Percentiles rank a stretch among this genome's conserved stretches.
Conservation (phyloP, 805 yeast species). For the Candida maesae region DNA sequence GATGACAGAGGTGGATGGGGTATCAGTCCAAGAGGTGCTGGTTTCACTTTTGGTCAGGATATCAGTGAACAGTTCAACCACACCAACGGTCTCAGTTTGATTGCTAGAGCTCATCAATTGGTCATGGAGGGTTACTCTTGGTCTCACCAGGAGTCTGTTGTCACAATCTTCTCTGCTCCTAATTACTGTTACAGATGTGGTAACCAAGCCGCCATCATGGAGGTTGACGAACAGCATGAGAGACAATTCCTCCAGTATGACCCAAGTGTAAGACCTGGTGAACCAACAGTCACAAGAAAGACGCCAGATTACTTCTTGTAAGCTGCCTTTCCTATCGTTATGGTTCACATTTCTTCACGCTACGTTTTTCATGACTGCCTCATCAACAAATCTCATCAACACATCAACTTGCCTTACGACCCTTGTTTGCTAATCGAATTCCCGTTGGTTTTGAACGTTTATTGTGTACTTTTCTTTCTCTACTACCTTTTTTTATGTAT, state of each 20-base stretch:
- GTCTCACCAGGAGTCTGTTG: conserved; percentile 93
- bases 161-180: conserved; percentile 92
- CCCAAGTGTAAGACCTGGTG: conserved; percentile 96
- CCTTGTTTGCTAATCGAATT: conserved; percentile 1
- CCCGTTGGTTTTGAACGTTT: conserved; percentile 1
- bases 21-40: conserved; percentile 96
- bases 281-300: conserved; percentile 94
- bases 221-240: conserved; percentile 90
- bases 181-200: conserved; percentile 98
- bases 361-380: neutral
- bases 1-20: conserved; percentile 99
- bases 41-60: conserved; percentile 96
- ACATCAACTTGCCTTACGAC: neutral
- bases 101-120: conserved; percentile 94
- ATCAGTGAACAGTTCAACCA: conserved; percentile 92
- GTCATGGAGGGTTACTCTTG: conserved; percentile 98
- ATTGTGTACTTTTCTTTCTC: conserved; percentile 1
- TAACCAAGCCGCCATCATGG: conserved; percentile 97
- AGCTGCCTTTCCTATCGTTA: conserved; percentile 19
- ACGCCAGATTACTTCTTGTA: conserved; percentile 95
- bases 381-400: neutral
- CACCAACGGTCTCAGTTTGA: conserved; percentile 75
- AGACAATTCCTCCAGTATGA: conserved; percentile 93
- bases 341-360: conserved; percentile 9
- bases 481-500: conserved; percentile 1